Conservation (phyloP, 140 eudicot genomes). For the Bidens hawaiensis region DNA sequence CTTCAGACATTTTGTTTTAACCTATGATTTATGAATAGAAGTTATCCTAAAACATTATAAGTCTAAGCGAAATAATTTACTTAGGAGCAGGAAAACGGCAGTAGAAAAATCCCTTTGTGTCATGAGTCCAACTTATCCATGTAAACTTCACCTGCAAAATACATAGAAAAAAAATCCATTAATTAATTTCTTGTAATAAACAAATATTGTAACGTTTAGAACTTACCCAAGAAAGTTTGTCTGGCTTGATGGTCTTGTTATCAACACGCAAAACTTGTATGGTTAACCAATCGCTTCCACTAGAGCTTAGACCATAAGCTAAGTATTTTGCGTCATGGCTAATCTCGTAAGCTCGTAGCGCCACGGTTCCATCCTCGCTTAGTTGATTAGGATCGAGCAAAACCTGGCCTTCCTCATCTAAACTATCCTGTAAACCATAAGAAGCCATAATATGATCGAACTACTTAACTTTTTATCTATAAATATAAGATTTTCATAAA, state of each 20-base stretch:
- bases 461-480: no score
- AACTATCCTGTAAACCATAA: slow-evolving; percentile 47
- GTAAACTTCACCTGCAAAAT: slow-evolving; percentile 82
- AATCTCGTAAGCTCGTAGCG: slow-evolving; percentile 54
- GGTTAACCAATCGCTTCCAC: slow-evolving; percentile 99
- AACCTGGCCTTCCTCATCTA: slow-evolving; percentile 71
- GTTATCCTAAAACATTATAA: not conserved
- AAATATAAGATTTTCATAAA: not conserved
- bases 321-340: slow-evolving; percentile 87
- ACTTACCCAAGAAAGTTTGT: slow-evolving; percentile 73
- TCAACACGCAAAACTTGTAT: slow-evolving; percentile 62
- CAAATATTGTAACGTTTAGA: not conserved
- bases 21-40: not conserved
- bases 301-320: slow-evolving; percentile 75
- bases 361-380: slow-evolving; percentile 83
- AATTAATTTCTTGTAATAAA: no score
- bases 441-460: not conserved
- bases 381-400: slow-evolving; percentile 84
- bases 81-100: slow-evolving; percentile 86
- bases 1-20: not conserved
- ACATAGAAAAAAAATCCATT: no score
- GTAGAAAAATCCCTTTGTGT: slow-evolving; percentile 86
- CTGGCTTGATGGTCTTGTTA: slow-evolving; percentile 45
- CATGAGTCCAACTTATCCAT: slow-evolving; percentile 82
- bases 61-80: slow-evolving; percentile 40